Evolutionary conservation across 257 asterid genomes (phyloP).

Genomic region (Rehmannia glutinosa): DNA sequence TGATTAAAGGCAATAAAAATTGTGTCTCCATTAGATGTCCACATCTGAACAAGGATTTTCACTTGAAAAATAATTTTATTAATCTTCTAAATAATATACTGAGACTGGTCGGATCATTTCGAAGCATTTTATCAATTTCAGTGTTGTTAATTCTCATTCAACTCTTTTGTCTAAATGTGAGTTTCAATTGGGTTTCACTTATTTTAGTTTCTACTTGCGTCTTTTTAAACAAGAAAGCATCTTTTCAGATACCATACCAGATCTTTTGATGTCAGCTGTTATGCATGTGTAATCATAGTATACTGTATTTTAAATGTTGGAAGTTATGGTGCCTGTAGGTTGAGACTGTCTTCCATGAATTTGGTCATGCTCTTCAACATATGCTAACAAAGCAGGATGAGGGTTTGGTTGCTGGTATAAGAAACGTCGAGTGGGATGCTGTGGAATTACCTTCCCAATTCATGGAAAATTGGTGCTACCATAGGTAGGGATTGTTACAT

Average conservation of each 20-base stretch:
- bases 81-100: not conserved
- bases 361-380: slow-evolving; percentile 99
- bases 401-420: slow-evolving; percentile 97
- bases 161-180: not conserved
- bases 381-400: slow-evolving; percentile 96
- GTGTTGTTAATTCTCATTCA: not conserved
- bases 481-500: slow-evolving; percentile 44
- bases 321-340: slow-evolving; percentile 48
- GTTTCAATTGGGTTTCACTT: slow-evolving; percentile 3
- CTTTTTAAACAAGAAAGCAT: not conserved
- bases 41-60: not conserved
- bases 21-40: not conserved
- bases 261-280: not conserved
- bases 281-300: not conserved
- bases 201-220: not conserved
- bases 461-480: slow-evolving; percentile 99
- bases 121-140: not conserved
- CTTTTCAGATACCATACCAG: not conserved
- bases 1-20: not conserved
- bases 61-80: not conserved
- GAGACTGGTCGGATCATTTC: not conserved
- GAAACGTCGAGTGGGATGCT: slow-evolving; percentile 97
- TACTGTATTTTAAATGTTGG: slow-evolving; percentile 8
- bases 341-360: slow-evolving; percentile 97
- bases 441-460: slow-evolving; percentile 96